Conservation (phyloP, 2,329 filamentous ascomycete genomes). For the Fusarium sp. region DNA sequence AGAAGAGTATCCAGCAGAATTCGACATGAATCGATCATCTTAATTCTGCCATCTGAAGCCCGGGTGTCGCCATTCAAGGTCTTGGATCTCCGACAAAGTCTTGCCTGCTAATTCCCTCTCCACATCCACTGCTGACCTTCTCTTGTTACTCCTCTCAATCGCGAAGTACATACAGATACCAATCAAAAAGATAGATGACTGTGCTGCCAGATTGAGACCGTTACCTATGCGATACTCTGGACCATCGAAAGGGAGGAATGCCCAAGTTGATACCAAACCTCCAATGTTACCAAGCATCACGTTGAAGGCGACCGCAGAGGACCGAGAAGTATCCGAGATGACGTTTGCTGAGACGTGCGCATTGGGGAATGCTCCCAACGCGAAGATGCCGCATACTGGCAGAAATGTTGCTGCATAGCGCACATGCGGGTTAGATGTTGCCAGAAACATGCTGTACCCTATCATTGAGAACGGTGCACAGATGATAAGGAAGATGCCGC, state of each 20-base stretch:
- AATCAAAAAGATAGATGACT: neutral
- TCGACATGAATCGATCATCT: neutral
- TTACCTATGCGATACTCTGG: neutral
- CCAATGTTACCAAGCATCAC: neutral
- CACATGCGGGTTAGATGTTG: neutral
- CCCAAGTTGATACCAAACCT: neutral
- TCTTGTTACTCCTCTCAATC: neutral
- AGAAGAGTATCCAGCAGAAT: fast-evolving
- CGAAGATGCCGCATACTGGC: neutral
- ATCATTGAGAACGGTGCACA: neutral
- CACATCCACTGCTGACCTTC: neutral
- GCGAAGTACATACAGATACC: neutral
- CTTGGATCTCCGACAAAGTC: neutral
- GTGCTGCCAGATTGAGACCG: neutral
- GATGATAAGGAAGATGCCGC: neutral
- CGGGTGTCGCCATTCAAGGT: neutral
- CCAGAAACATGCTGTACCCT: neutral
- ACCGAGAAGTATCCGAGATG: neutral
- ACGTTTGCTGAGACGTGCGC: neutral
- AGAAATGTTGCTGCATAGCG: neutral
- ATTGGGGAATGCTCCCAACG: neutral
- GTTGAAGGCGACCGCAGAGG: neutral
- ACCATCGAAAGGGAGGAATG: neutral
- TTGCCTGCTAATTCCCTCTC: neutral
- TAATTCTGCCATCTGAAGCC: neutral